phyloP scores from a whole-genome alignment of 805 yeast genomes.

The Candida adriatica region DNA sequence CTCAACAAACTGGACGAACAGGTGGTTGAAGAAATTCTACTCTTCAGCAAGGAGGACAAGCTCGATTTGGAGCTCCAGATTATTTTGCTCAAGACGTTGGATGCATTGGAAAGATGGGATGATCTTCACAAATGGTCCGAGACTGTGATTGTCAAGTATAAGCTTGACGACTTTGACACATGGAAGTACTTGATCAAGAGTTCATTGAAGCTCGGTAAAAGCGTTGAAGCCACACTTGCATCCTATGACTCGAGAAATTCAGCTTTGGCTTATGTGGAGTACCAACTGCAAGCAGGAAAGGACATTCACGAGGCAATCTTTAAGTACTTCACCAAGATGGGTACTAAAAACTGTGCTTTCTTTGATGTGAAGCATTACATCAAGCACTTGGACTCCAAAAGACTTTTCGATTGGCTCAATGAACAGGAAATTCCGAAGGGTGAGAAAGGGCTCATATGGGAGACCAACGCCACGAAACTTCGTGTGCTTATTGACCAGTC shows the following conservation, averaged over 20 bases:
- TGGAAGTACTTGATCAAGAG: slow-evolving; percentile 56
- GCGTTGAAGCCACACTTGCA: slow-evolving; percentile 29
- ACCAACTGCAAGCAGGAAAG: slow-evolving; percentile 22
- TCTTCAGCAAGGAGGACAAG: slow-evolving; percentile 27
- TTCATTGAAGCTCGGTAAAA: slow-evolving; percentile 28
- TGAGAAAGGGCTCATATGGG: slow-evolving; percentile 21
- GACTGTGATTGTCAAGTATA: slow-evolving; percentile 36
- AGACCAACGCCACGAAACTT: slow-evolving; percentile 44
- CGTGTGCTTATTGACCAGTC: slow-evolving; percentile 26
- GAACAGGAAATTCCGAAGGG: slow-evolving; percentile 15
- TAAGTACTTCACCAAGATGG: slow-evolving; percentile 34
- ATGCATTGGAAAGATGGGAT: slow-evolving; percentile 35
- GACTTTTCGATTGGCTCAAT: slow-evolving; percentile 20
- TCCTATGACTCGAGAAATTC: slow-evolving; percentile 46
- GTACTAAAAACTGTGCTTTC: slow-evolving; percentile 57
- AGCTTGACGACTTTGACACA: slow-evolving; percentile 70
- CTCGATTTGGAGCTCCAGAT: slow-evolving; percentile 60
- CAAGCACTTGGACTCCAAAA: slow-evolving; percentile 6
- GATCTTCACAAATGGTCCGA: slow-evolving; percentile 34
- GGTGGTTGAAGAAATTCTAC: slow-evolving; percentile 28
- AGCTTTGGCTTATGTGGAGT: slow-evolving; percentile 44
- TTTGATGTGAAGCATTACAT: slow-evolving; percentile 44
- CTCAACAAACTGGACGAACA: slow-evolving; percentile 20
- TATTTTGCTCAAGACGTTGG: slow-evolving; percentile 42
- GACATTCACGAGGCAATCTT: slow-evolving; percentile 26